These are phyloP conservation scores for Ophiostoma sp. DNA, from an alignment of 2,329 filamentous ascomycete species.

Conservation along the genomic window DNA sequence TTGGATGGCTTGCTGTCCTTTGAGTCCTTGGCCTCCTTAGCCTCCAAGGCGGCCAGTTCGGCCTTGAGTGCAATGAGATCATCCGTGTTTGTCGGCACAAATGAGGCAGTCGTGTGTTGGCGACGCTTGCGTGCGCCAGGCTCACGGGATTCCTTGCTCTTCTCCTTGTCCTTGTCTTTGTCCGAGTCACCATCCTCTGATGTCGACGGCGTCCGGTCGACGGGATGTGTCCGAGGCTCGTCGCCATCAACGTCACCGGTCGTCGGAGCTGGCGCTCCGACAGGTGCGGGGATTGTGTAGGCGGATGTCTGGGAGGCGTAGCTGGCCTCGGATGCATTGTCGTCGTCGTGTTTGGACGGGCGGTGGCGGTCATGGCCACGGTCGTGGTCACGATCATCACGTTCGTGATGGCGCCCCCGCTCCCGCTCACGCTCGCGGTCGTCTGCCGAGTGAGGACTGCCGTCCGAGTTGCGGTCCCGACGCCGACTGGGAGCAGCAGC, in stretches of 20 bases:
- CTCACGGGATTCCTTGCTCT: background rate
- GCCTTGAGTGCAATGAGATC: constrained; percentile 43
- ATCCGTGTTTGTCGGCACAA: constrained; percentile 55
- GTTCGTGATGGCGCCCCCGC: no score
- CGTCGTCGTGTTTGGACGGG: background rate
- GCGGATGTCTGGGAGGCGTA: background rate
- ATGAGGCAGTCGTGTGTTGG: constrained; percentile 42
- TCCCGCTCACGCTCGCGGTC: background rate
- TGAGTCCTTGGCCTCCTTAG: constrained; percentile 2
- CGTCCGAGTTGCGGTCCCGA: background rate
- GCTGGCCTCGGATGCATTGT: constrained; percentile 30
- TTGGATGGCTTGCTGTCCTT: background rate
- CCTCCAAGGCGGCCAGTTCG: constrained; percentile 27
- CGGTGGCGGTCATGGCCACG: background rate
- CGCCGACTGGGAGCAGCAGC: background rate
- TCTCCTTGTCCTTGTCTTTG: background rate
- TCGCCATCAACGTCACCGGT: background rate
- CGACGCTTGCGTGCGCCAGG: constrained; percentile 38
- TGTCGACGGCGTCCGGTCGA: constrained; percentile 22
- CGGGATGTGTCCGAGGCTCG: background rate
- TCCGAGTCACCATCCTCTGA: constrained; percentile 25
- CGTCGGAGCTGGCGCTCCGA: background rate
- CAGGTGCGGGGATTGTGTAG: background rate
- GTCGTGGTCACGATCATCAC: no score
- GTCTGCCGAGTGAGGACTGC: background rate